A percentile compares a stretch with the other conserved stretches of the same genome.
Conservation (phyloP, 2,329 filamentous ascomycete genomes). For the Paradendryphiella salina region DNA sequence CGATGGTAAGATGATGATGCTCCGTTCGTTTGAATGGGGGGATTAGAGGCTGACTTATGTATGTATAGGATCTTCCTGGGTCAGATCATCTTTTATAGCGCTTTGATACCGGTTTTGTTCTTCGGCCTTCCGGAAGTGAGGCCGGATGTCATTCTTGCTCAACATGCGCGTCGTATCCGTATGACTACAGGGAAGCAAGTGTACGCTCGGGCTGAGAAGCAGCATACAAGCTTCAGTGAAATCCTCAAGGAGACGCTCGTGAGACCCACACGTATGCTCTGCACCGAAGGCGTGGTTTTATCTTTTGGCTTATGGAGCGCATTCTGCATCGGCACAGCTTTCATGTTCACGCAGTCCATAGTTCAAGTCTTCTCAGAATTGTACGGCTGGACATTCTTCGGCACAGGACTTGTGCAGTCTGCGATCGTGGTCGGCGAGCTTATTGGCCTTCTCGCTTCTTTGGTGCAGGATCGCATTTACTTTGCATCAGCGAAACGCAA, state of each 20-base stretch:
- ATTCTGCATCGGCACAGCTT: slow-evolving; percentile 53
- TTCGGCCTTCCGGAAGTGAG: slow-evolving; percentile 54
- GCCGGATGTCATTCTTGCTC: slow-evolving; percentile 51
- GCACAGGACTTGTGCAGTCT: slow-evolving; percentile 52
- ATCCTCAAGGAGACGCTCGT: slow-evolving; percentile 47
- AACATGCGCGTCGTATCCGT: slow-evolving; percentile 43
- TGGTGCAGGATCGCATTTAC: slow-evolving; percentile 48
- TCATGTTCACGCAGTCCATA: slow-evolving; percentile 56
- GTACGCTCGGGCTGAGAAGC: slow-evolving; percentile 44
- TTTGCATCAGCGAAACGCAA: slow-evolving; percentile 49
- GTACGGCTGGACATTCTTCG: slow-evolving; percentile 49
- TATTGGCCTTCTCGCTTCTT: slow-evolving; percentile 46
- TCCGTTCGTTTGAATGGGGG: neutral
- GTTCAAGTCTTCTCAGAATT: slow-evolving; percentile 48
- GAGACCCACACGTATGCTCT: slow-evolving; percentile 48
- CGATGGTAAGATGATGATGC: slow-evolving; percentile 44
- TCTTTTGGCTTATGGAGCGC: slow-evolving; percentile 55
- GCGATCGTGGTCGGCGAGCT: slow-evolving; percentile 54
- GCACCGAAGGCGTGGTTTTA: slow-evolving; percentile 56
- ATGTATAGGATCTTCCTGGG: slow-evolving; percentile 50
- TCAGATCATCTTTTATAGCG: slow-evolving; percentile 52
- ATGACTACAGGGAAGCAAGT: slow-evolving; percentile 27
- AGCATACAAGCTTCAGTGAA: slow-evolving; percentile 35
- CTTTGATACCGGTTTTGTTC: slow-evolving; percentile 49
- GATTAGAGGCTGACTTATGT: slow-evolving; percentile 17